phyloP scores from a whole-genome alignment of 352 stramenopile species.

The Paralagenidium karlingii region DNA sequence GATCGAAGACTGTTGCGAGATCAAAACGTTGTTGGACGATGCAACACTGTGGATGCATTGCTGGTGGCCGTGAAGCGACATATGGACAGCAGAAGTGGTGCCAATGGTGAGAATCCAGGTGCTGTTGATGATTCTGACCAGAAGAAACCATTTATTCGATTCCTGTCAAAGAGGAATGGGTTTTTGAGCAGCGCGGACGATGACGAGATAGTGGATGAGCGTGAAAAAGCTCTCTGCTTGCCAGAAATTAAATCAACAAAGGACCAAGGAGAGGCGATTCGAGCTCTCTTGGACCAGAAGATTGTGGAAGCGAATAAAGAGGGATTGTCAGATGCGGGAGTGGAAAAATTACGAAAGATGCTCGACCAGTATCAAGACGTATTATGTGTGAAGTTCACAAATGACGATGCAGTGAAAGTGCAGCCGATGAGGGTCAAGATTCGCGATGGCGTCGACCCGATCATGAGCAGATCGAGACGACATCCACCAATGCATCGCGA shows the following conservation, averaged over 20 bases:
- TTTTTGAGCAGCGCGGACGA: background rate
- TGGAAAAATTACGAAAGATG: background rate
- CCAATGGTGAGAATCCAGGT: background rate
- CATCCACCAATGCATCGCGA: background rate
- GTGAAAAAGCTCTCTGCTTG: background rate
- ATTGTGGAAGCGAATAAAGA: background rate
- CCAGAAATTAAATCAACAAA: background rate
- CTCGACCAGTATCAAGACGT: background rate
- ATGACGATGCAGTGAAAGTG: background rate
- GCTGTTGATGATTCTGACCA: background rate
- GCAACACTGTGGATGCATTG: background rate
- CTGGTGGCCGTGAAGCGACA: background rate
- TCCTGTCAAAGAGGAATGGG: background rate
- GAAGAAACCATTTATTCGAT: background rate
- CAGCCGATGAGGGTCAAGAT: background rate
- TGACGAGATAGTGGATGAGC: background rate
- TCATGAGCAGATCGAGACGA: background rate
- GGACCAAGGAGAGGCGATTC: background rate
- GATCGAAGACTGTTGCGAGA: background rate
- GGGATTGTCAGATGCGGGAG: background rate
- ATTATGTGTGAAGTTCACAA: background rate
- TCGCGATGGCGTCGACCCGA: background rate
- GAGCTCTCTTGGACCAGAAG: background rate
- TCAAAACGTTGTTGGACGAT: background rate
- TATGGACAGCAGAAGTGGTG: background rate